Evolutionary conservation across 768 basidiomycete genomes (phyloP), one percentile per base, ranked within the genome.

Genomic region (Xanthoconium purpureum): DNA sequence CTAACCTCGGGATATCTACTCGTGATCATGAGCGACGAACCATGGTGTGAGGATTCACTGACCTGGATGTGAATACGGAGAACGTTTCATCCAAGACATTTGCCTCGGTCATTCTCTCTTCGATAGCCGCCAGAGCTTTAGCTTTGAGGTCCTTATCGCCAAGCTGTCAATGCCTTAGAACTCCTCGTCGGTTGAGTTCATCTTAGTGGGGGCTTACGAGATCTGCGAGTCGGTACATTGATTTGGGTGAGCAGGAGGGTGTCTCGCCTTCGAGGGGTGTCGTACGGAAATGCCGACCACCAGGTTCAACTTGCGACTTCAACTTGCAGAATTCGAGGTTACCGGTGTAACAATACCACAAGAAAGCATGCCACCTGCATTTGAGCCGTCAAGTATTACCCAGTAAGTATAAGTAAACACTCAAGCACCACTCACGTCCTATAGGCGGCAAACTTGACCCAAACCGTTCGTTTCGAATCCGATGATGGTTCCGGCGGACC

Each of bases 181-280:
- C 10, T 24, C 24, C 20, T 15, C 20, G 18, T 28, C 32, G 50
- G 29, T 33, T 20, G 6, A 46, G 17, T 18, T 36, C 6, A 24
- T 24, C 24, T 24, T 24, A 24, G 24, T 28, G 33, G 30, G 10
- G 8, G 2, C 59, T 56, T 24, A 71, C 73, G n/a, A 72, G 70
- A 24, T 62, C 47, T 8, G 74, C 72, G 0, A 74, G 56, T 48
- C 70, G 69, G 30, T 73, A 74, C 71, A 74, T 74, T 0, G 73
- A 74, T 62, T 73, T 74, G 9, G 73, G 72, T 15, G 72, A 73
- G 49, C 72, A 73, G 10, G 49, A 28, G 4, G 62, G 62, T 33
- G 54, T 49, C 6, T 36, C 45, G 13, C 54, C 55, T 45, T 50
- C 30, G 45, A 42, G 2, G 14, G 38, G 28, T n/a, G 40, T 20